Evolutionary conservation across 2,329 filamentous ascomycete species (phyloP).

Genomic region (Coniochaeta ligniaria): DNA sequence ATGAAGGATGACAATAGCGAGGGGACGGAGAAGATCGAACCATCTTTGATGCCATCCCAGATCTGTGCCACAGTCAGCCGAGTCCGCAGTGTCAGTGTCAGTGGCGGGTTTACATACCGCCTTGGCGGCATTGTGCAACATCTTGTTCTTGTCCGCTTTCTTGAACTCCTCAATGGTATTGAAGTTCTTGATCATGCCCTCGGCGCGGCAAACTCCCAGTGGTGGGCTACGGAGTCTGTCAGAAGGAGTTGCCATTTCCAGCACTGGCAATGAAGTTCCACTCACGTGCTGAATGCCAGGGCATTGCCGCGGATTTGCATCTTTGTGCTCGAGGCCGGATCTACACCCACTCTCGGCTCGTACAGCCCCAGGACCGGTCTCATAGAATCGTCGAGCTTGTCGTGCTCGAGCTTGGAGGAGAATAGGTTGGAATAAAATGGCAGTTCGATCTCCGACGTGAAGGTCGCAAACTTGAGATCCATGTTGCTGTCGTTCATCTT

Average conservation of each 20-base stretch:
- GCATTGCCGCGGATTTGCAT: conserved; percentile 89
- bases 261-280: not conserved
- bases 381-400: conserved; percentile 91
- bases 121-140: conserved; percentile 71
- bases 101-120: conserved; percentile 48
- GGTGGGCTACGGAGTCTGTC: conserved; percentile 39
- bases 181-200: conserved; percentile 91
- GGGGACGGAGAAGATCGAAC: conserved; percentile 90
- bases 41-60: conserved; percentile 96
- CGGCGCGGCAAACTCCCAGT: conserved; percentile 69
- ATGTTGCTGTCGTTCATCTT: conserved; percentile 15
- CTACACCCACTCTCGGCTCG: conserved; percentile 66
- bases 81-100: not conserved
- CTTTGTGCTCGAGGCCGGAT: conserved; percentile 69
- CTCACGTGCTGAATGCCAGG: conserved; percentile 72
- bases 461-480: conserved; percentile 68
- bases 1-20: conserved; percentile 86
- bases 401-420: conserved; percentile 88
- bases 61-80: conserved; percentile 49
- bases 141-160: conserved; percentile 68
- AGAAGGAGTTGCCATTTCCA: conserved; percentile 21
- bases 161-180: conserved; percentile 95
- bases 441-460: conserved; percentile 88
- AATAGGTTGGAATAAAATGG: conserved; percentile 94
- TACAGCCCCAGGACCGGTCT: conserved; percentile 83